Evolutionary conservation across 441 rosid species (phyloP), one percentile per base, ranked within the genome.

Genomic region (Erodium moschatum): DNA sequence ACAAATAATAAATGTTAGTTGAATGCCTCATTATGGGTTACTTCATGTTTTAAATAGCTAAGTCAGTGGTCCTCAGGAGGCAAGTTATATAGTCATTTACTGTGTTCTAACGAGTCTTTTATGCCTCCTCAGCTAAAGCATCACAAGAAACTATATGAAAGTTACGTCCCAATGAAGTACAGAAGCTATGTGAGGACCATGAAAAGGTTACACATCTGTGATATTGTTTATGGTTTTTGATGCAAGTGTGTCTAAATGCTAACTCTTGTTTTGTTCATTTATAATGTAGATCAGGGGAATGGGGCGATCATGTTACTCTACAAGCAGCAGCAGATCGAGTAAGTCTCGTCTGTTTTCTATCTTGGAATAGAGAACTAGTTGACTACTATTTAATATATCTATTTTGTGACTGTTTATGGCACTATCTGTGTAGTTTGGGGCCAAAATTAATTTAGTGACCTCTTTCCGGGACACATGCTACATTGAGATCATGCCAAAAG

Each of bases 291-390:
- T 67, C 74, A 4, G 98, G 96, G 69, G 98, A 92, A 80, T 92
- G 96, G 96, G 96, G 98, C 66, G 96, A 92, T 75, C 98, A 92
- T 77, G 77, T 92, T 16, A 90, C 96, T 75, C 81, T 90, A 64
- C 98, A 92, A 85, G 97, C 94, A 74, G 96, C 97, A 24, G 97
- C 97, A 69, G 97, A 90, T 83, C 78, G 84, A 69, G 97, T 90
- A 81, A 86, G 90, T 52, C 11, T 12, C 15, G 5, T 44, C 11
- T 12, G 50, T 44, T 44, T 12, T 9, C 15, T 1, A 44, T 5
- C 40, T 35, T 35, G 40, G 0, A 35, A 35, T 35, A 5, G 8
- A 35, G 40, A 2, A 2, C 40, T 35, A 5, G 40, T 7, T 35
- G 9, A 35, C 2, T 48, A 2, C 11, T 48, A 13, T 48, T 48